phyloP scores from a whole-genome alignment of 352 stramenopile genomes.

The Globisporangium recalcitrans region DNA sequence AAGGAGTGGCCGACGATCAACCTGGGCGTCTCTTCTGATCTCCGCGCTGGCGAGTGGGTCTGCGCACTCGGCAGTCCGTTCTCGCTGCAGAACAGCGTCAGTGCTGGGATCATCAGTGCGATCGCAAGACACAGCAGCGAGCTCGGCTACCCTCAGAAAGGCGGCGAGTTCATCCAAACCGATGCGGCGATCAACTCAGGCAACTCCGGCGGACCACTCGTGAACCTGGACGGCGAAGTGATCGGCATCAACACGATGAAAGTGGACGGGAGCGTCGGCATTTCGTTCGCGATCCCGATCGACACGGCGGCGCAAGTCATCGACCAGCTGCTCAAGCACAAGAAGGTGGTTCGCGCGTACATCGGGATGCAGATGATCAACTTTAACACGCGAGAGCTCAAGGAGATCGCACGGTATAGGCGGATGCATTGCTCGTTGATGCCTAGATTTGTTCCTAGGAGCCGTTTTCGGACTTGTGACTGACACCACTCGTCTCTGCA shows the following conservation, averaged over 20 bases:
- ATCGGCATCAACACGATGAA: conserved; percentile 95
- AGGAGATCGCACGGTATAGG: conserved; percentile 49
- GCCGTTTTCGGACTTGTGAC: too few relatives aligned
- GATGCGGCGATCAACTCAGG: conserved; percentile 92
- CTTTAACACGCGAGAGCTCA: conserved; percentile 65
- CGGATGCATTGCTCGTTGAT: background rate
- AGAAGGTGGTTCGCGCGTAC: conserved; percentile 87
- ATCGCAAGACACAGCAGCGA: conserved; percentile 87
- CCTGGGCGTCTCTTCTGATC: conserved; percentile 60
- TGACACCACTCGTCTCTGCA: conserved; percentile 12
- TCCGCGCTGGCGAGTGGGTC: conserved; percentile 90
- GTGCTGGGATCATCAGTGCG: conserved; percentile 88
- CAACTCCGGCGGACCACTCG: conserved; percentile 91
- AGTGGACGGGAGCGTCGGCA: conserved; percentile 83
- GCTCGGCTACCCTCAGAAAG: conserved; percentile 74
- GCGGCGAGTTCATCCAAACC: conserved; percentile 91
- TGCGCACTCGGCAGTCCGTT: conserved; percentile 90
- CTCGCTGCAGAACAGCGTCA: conserved; percentile 89
- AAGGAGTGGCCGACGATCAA: conserved; percentile 67
- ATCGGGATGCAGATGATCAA: conserved; percentile 91
- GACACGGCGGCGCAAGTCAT: conserved; percentile 89
- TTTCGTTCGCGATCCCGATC: conserved; percentile 92
- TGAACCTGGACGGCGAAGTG: conserved; percentile 91
- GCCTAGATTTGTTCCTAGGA: background rate
- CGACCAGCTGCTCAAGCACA: conserved; percentile 81